phyloP scores from a whole-genome alignment of 257 asterid species.

The Solanum etuberosum region DNA sequence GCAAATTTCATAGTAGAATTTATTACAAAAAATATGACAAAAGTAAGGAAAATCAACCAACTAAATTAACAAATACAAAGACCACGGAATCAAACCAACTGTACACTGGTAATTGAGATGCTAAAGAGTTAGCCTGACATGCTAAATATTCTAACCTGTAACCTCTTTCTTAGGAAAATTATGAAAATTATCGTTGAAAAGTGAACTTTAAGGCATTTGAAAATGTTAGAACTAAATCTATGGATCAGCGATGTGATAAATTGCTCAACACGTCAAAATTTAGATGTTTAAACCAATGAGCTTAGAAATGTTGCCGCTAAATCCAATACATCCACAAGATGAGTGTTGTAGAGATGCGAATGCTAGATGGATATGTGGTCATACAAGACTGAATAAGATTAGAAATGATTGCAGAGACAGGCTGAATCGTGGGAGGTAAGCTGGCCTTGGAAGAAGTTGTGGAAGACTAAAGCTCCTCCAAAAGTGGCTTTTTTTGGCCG shows the following conservation, averaged over 20 bases:
- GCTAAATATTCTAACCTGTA: neutral
- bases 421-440: neutral
- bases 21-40: neutral
- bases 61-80: neutral
- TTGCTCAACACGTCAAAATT: neutral
- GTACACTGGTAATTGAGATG: neutral
- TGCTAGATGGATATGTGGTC: neutral
- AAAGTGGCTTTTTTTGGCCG: neutral
- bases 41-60: neutral
- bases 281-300: neutral
- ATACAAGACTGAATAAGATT: neutral
- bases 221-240: neutral
- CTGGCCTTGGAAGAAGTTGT: neutral
- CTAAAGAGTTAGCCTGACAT: neutral
- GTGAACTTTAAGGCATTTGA: neutral
- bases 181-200: neutral
- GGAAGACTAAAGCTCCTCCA: neutral
- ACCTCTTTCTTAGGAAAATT: neutral
- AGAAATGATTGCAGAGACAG: neutral
- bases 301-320: neutral
- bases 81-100: neutral
- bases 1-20: slow-evolving; percentile 7
- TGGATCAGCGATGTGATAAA: neutral
- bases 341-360: neutral
- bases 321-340: neutral